Conservation (phyloP, 176 grass and related monocot genomes). For the Oryza meridionalis region DNA sequence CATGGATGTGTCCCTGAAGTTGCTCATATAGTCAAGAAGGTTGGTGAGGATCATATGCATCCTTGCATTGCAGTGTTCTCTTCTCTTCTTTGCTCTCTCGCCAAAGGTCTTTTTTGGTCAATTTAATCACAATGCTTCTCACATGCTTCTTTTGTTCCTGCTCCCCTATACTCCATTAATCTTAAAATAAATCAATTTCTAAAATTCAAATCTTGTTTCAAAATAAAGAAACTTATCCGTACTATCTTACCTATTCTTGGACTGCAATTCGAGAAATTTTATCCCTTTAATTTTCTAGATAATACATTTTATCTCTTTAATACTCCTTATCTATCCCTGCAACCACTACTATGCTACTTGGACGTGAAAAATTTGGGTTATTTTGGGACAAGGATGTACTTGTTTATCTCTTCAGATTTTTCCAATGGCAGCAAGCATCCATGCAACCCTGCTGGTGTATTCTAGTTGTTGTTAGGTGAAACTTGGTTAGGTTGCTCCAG, state of each 20-base stretch:
- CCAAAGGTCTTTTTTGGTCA: neutral
- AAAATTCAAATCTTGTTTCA: too few species aligned
- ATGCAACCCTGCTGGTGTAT: too few species aligned
- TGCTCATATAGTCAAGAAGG: conserved; percentile 44
- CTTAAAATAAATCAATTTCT: too few species aligned
- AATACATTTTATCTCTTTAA: too few species aligned
- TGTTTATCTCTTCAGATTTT: neutral
- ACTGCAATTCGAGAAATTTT: too few species aligned
- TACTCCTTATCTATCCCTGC: too few species aligned
- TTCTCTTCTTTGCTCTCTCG: neutral
- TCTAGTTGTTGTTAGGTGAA: neutral
- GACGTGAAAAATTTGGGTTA: too few species aligned
- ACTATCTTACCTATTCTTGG: too few species aligned
- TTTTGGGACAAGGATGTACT: neutral
- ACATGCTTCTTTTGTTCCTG: conserved; percentile 23
- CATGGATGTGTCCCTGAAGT: conserved; percentile 17
- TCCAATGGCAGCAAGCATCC: neutral
- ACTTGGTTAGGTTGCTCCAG: neutral
- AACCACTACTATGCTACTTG: too few species aligned
- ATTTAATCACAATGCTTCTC: neutral
- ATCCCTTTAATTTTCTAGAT: too few species aligned
- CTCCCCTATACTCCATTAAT: neutral
- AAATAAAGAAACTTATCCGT: too few species aligned
- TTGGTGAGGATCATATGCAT: conserved; percentile 30
- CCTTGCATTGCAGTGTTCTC: neutral